These are phyloP conservation scores for Cairneyella variabilis DNA, from an alignment of 495 filamentous ascomycete species.

Conservation along the genomic window DNA sequence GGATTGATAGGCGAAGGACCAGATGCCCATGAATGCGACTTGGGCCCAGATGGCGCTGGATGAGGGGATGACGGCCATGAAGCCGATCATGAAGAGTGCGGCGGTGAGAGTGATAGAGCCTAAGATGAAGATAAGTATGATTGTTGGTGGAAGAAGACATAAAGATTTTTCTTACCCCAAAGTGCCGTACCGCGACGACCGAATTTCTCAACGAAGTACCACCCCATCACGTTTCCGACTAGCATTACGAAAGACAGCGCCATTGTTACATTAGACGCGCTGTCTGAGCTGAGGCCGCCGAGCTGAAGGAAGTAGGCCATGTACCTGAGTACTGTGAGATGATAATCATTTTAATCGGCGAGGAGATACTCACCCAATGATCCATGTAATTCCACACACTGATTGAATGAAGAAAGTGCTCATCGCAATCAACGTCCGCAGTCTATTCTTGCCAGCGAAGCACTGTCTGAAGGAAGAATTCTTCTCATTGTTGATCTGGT, in stretches of 20 bases:
- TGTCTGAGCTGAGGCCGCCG: neutral
- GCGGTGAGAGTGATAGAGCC: constrained; percentile 7
- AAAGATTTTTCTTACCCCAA: neutral
- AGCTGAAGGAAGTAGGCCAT: constrained; percentile 17
- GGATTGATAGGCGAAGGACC: constrained; percentile 19
- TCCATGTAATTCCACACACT: constrained; percentile 14
- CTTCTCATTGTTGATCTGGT: neutral
- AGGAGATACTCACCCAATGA: constrained; percentile 6
- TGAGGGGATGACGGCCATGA: constrained; percentile 7
- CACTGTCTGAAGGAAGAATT: constrained; percentile 2
- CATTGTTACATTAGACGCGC: constrained; percentile 8
- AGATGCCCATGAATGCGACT: constrained; percentile 17
- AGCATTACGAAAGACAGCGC: constrained; percentile 13
- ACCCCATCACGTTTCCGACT: constrained; percentile 14
- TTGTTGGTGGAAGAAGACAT: neutral
- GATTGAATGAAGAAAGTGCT: constrained; percentile 17
- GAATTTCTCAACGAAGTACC: constrained; percentile 14
- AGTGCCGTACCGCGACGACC: constrained; percentile 15
- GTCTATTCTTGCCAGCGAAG: constrained; percentile 8
- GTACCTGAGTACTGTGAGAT: constrained; percentile 1
- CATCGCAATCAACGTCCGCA: constrained; percentile 12
- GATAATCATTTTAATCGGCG: neutral
- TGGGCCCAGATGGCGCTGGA: constrained; percentile 13
- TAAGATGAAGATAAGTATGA: neutral
- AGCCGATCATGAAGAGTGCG: constrained; percentile 13